Conservation (phyloP, 2,329 filamentous ascomycete genomes). For the Biscogniauxia mediterranea region DNA sequence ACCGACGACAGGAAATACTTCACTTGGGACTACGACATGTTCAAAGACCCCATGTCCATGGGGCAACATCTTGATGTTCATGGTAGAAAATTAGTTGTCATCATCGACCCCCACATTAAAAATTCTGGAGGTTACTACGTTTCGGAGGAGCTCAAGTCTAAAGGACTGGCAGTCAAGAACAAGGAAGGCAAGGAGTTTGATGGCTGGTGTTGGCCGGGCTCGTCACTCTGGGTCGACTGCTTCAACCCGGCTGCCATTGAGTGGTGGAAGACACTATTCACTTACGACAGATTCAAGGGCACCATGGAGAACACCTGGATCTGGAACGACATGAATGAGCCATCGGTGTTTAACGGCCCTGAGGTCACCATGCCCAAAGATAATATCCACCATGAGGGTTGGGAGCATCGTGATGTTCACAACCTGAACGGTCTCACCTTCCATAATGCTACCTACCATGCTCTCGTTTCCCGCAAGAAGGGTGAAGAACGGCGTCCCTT, state of each 20-base stretch:
- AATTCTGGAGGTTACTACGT: constrained; percentile 77
- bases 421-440: constrained; percentile 95
- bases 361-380: constrained; percentile 99
- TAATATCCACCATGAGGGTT: constrained; percentile 85
- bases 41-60: constrained; percentile 83
- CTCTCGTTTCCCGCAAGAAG: constrained; percentile 78
- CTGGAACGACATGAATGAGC: constrained; percentile 99
- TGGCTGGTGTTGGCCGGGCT: constrained; percentile 98
- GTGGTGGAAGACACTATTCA: constrained; percentile 91
- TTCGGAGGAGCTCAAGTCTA: constrained; percentile 76
- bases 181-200: constrained; percentile 89
- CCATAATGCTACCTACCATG: constrained; percentile 89
- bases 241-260: constrained; percentile 89
- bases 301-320: constrained; percentile 84
- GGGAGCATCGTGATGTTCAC: constrained; percentile 97
- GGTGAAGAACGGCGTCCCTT: constrained; percentile 85
- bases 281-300: constrained; percentile 84
- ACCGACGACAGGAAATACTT: constrained; percentile 98
- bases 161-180: constrained; percentile 81
- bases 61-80: constrained; percentile 80
- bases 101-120: constrained; percentile 98
- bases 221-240: constrained; percentile 92
- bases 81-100: constrained; percentile 85
- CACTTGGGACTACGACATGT: constrained; percentile 89
- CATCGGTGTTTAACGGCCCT: constrained; percentile 96